Conservation (phyloP, 495 filamentous ascomycete genomes). For the Schizothecium vesticola region DNA sequence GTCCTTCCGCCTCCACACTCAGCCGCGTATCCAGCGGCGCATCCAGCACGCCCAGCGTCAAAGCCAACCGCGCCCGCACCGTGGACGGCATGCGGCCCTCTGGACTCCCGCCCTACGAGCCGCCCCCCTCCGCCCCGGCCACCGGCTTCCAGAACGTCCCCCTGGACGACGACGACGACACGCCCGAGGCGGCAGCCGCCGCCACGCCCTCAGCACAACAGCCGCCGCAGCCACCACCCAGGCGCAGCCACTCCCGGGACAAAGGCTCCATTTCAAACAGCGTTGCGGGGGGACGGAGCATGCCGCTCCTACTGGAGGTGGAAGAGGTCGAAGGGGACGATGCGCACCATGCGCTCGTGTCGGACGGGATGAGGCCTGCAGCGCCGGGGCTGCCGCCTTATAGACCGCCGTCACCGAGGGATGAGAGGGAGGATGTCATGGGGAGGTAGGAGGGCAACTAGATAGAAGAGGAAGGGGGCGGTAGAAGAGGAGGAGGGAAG, state of each 20-base stretch:
- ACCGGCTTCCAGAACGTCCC: background rate
- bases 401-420: slow-evolving; percentile 6
- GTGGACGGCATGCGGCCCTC: background rate
- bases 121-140: no score
- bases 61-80: background rate
- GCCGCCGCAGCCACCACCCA: no score
- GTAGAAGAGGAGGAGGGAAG: no score
- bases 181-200: no score
- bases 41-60: background rate
- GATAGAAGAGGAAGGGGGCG: no score
- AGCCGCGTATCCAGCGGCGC: no score
- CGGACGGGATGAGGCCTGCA: slow-evolving; percentile 31
- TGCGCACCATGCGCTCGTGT: slow-evolving; percentile 26
- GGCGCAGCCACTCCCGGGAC: no score
- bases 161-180: background rate
- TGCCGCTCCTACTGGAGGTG: slow-evolving; percentile 25
- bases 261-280: no score
- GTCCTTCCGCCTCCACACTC: no score
- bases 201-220: no score
- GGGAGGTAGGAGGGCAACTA: background rate
- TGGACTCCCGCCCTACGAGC: background rate
- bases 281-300: background rate
- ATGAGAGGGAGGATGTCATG: background rate
- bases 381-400: slow-evolving; percentile 24
- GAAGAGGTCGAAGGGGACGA: slow-evolving; percentile 20